phyloP scores from a whole-genome alignment of 2,329 filamentous ascomycete species.

The Cladosporium colombiae region DNA sequence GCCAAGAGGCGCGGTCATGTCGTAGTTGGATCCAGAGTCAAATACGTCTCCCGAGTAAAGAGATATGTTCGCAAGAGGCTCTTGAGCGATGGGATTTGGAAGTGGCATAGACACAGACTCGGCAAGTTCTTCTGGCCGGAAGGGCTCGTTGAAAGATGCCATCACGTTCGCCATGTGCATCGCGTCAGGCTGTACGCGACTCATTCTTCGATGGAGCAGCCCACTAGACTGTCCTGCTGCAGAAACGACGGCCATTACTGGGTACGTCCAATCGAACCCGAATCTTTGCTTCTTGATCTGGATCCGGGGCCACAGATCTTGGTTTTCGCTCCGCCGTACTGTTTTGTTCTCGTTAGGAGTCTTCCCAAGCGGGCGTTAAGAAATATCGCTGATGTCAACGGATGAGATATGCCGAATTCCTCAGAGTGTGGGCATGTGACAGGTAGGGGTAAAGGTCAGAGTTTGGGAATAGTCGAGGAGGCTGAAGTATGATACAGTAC shows the following conservation, averaged over 20 bases:
- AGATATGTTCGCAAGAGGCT: slow-evolving; percentile 6
- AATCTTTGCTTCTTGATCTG: background rate
- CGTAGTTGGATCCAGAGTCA: slow-evolving; percentile 22
- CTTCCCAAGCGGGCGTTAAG: background rate
- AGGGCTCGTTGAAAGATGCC: slow-evolving; percentile 34
- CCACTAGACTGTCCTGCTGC: background rate
- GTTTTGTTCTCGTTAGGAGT: background rate
- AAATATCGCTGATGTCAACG: background rate
- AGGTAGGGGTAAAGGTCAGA: background rate
- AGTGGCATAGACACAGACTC: slow-evolving; percentile 19
- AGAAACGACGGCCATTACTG: background rate
- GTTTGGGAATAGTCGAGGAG: background rate
- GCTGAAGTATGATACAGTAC: slow-evolving; percentile 8
- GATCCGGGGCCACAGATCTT: background rate
- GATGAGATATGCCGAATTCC: background rate
- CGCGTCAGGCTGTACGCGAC: slow-evolving; percentile 26
- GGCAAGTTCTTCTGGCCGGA: slow-evolving; percentile 29
- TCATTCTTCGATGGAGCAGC: background rate
- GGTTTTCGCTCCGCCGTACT: too few relatives aligned
- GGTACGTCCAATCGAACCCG: background rate
- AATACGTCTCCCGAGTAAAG: slow-evolving; percentile 29
- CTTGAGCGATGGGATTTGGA: background rate
- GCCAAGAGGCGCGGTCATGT: slow-evolving; percentile 14
- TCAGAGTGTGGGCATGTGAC: background rate
- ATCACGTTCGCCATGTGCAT: slow-evolving; percentile 32